Conservation (phyloP, 2,329 filamentous ascomycete genomes). For the Exophiala alcalophila region DNA sequence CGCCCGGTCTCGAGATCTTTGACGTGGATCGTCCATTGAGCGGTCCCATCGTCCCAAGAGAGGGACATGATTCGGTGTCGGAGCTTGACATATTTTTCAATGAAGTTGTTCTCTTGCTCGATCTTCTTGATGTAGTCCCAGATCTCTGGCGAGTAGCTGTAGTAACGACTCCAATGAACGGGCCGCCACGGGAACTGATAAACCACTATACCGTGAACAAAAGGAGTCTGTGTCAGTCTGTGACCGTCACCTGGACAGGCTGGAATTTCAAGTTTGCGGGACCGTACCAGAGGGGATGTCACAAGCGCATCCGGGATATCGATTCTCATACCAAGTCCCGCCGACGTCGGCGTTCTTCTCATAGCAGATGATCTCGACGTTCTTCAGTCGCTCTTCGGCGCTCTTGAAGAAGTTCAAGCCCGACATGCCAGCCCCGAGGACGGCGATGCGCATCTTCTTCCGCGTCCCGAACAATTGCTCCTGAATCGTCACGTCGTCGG, state of each 20-base stretch:
- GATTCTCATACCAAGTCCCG: slow-evolving; percentile 42
- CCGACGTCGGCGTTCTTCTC: slow-evolving; percentile 39
- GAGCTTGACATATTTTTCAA: slow-evolving; percentile 32
- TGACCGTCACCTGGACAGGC: too few species aligned
- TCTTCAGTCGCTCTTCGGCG: slow-evolving; percentile 20
- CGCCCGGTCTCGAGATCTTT: slow-evolving; percentile 18
- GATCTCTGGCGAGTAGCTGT: slow-evolving; percentile 32
- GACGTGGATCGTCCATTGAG: slow-evolving; percentile 33
- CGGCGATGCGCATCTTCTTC: slow-evolving; percentile 24
- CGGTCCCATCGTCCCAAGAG: slow-evolving; percentile 32
- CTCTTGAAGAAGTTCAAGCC: slow-evolving; percentile 24
- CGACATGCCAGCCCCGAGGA: slow-evolving; percentile 26
- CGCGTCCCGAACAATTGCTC: slow-evolving; percentile 23
- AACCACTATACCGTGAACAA: slow-evolving; percentile 32
- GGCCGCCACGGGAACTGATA: slow-evolving; percentile 40
- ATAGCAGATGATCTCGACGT: slow-evolving; percentile 31
- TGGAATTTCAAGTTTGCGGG: background rate
- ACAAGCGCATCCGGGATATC: slow-evolving; percentile 42
- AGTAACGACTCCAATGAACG: slow-evolving; percentile 30
- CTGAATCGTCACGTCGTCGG: slow-evolving; percentile 15
- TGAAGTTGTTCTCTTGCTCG: slow-evolving; percentile 29
- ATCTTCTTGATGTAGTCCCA: slow-evolving; percentile 32
- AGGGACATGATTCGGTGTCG: slow-evolving; percentile 31
- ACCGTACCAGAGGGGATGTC: slow-evolving; percentile 9
- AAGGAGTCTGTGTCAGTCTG: too few species aligned